Percentiles rank a stretch among this genome's conserved stretches.
Evolutionary conservation across 345 rosid species (phyloP).

Genomic region (Citrus glauca): DNA sequence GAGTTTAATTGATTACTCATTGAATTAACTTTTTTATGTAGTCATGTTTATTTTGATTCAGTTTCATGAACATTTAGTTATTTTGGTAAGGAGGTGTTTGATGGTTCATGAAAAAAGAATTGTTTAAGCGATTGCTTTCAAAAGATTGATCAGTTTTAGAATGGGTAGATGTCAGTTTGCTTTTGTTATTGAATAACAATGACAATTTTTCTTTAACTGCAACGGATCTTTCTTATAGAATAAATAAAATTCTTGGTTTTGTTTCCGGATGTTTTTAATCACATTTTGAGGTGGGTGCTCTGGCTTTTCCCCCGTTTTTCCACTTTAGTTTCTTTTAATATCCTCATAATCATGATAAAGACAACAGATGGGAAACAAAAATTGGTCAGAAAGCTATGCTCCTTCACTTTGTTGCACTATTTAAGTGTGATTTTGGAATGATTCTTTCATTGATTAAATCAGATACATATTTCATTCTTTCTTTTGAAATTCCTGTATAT

Average conservation of each 20-base stretch:
- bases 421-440: too few species aligned
- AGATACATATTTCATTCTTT: too few species aligned
- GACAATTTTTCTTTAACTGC: neutral
- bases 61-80: neutral
- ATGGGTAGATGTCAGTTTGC: neutral
- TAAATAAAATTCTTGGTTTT: neutral
- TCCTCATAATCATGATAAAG: neutral
- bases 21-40: neutral
- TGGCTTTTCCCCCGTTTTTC: neutral
- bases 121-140: neutral
- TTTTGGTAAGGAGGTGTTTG: neutral
- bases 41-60: neutral
- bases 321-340: neutral
- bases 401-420: too few species aligned
- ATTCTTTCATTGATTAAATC: too few species aligned
- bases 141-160: neutral
- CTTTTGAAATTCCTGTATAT: too few species aligned
- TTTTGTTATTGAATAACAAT: neutral
- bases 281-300: neutral
- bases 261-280: neutral
- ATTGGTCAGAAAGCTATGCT: too few species aligned
- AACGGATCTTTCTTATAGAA: neutral
- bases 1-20: neutral
- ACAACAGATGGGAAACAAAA: neutral
- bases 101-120: neutral